Evolutionary conservation across 2,329 filamentous ascomycete species (phyloP), one percentile per base, ranked within the genome.

Genomic region (Colletotrichum shisoi): DNA sequence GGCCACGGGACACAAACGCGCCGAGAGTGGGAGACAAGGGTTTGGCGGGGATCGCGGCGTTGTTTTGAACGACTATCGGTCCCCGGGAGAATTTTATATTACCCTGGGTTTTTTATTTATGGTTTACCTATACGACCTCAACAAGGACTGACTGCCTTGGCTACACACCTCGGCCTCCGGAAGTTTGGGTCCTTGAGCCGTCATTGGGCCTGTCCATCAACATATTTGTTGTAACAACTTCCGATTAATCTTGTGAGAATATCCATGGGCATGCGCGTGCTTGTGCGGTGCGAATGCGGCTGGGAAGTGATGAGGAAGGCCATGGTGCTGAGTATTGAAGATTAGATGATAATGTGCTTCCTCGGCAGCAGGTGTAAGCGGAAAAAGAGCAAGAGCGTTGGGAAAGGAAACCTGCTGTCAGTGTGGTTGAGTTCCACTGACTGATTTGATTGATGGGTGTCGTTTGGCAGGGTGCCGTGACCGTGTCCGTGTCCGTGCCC

Each of bases 1-100:
- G 37, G 44, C 61, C 19, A 58, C 64, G 64, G 64, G 53, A 64
- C 21, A 54, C 46, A 24, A 64, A 40, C 60, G 58, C 64, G 44
- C 64, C 60, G 64, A 49, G 12, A 21, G 21, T 58, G 54, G 40
- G 46, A 24, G 53, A 62, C 58, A 48, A 39, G 62, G 63, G 34
- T 56, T 49, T 17, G 37, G 49, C 42, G 42, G 34, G 53, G 57
- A 51, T 62, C 49, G 21, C 49, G 42, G 49, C 34, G 46, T 56
- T 27, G 17, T 27, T 62, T 63, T 52, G 54, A 45, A 54, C 62
- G 42, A 62, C 27, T 31, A 8, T 31, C 27, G 27, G 27, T 31
- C 27, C 7, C 27, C 27, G 7, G 27, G 27, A 27, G 24, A 4
- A 4, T 7, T 31, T 31, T 7, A 31, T 31, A 31, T 31, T 31